A percentile compares a stretch with the other conserved stretches of the same genome.
These are phyloP conservation scores for Tricholoma flavovirens DNA, from an alignment of 768 basidiomycete genomes.

Conservation along the genomic window DNA sequence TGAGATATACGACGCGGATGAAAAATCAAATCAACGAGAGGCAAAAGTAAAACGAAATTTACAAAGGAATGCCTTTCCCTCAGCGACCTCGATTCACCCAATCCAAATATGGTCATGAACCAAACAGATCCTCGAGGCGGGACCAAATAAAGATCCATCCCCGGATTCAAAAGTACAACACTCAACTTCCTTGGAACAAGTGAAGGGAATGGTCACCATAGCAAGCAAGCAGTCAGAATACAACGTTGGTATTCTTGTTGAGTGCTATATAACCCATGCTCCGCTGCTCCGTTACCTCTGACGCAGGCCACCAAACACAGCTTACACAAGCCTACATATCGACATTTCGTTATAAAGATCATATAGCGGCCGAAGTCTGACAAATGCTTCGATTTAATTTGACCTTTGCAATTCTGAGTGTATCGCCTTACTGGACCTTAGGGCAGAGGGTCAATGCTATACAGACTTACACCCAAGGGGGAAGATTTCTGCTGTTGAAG, in stretches of 20 bases:
- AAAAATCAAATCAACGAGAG: constrained; percentile 9
- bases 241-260: not conserved
- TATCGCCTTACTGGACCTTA: too few relatives aligned
- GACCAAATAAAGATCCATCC: constrained; percentile 8
- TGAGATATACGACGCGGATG: not conserved
- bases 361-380: too few relatives aligned
- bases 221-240: not conserved
- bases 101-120: constrained; percentile 10
- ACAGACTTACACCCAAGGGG: not conserved
- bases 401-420: not conserved
- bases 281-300: not conserved
- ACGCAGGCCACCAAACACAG: too few relatives aligned
- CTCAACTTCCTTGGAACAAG: constrained; percentile 22
- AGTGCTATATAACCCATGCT: not conserved
- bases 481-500: not conserved
- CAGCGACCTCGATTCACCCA: constrained; percentile 16
- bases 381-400: not conserved
- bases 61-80: constrained; percentile 12
- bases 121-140: constrained; percentile 5
- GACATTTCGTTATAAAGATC: too few relatives aligned
- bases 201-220: not conserved
- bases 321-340: too few relatives aligned
- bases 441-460: not conserved
- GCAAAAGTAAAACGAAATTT: constrained; percentile 5
- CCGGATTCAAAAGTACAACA: constrained; percentile 15